Percentiles rank a stretch among this genome's conserved stretches.
phyloP scores from a whole-genome alignment of 768 basidiomycete genomes.

The Hericium alpestre region DNA sequence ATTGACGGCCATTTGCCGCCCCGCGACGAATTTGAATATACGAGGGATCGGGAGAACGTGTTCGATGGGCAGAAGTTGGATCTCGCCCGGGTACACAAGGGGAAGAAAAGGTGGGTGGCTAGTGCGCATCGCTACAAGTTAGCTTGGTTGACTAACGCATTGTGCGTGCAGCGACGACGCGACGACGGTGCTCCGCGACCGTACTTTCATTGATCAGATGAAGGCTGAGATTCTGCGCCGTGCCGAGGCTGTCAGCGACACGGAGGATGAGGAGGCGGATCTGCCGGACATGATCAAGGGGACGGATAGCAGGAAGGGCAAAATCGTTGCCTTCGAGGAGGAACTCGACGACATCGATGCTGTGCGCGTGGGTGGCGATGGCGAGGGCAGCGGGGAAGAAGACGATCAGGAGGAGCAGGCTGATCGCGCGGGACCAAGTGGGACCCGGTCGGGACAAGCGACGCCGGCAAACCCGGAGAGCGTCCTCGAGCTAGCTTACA shows the following conservation, averaged over 20 bases:
- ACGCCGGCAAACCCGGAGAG: constrained; percentile 35
- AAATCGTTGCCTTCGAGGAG: constrained; percentile 38
- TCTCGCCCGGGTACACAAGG: constrained; percentile 42
- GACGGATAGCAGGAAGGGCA: constrained; percentile 13
- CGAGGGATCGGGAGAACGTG: constrained; percentile 52
- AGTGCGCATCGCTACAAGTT: background rate
- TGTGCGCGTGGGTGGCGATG: constrained; percentile 50
- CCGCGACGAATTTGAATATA: constrained; percentile 17
- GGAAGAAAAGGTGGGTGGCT: constrained; percentile 49
- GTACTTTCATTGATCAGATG: constrained; percentile 56
- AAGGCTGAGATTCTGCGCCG: constrained; percentile 76
- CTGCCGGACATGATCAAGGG: constrained; percentile 19
- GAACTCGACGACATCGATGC: constrained; percentile 36
- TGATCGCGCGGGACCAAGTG: constrained; percentile 9
- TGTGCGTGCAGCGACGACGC: constrained; percentile 32
- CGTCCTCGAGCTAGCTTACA: constrained; percentile 67
- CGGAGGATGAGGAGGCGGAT: constrained; percentile 43
- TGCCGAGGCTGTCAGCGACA: constrained; percentile 51
- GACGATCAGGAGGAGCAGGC: constrained; percentile 26
- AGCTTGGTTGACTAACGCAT: constrained; percentile 5
- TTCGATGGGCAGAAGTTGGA: constrained; percentile 72
- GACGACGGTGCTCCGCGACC: constrained; percentile 40
- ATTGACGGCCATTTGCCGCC: too few relatives aligned
- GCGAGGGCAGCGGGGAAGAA: constrained; percentile 37
- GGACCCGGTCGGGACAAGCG: background rate